A percentile compares a stretch with the other conserved stretches of the same genome.
Conservation (phyloP, 768 basidiomycete species). For the Collybiopsis confluens region DNA sequence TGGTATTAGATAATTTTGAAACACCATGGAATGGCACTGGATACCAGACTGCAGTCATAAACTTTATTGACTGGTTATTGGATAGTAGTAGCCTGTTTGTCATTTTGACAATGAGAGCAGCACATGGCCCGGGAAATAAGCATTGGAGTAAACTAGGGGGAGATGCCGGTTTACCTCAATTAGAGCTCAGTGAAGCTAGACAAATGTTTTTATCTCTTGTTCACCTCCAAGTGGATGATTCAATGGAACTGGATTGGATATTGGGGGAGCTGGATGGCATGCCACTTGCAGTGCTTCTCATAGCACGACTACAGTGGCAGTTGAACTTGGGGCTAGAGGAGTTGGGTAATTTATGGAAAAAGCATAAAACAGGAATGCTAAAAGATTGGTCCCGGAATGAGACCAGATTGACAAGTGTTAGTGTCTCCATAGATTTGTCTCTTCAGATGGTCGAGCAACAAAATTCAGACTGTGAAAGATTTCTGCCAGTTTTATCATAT, state of each 20-base stretch:
- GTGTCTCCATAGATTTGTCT: background rate
- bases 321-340: too few relatives aligned
- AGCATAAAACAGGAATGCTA: background rate
- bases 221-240: background rate
- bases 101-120: conserved; percentile 7
- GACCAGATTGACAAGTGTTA: background rate
- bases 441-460: background rate
- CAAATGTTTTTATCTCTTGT: background rate
- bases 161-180: background rate
- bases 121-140: background rate
- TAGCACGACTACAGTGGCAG: too few relatives aligned
- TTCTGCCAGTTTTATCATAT: background rate
- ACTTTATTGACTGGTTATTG: background rate
- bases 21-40: background rate
- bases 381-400: background rate
- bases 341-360: too few relatives aligned
- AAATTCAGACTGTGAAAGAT: background rate
- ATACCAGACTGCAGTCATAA: background rate
- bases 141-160: background rate
- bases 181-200: background rate
- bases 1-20: conserved; percentile 11
- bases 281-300: too few relatives aligned
- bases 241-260: background rate
- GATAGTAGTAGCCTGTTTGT: background rate
- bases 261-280: background rate